A percentile compares a stretch with the other conserved stretches of the same genome.
Evolutionary conservation across 768 basidiomycete genomes (phyloP).

Genomic region (Coprinellus aureogranulatus): DNA sequence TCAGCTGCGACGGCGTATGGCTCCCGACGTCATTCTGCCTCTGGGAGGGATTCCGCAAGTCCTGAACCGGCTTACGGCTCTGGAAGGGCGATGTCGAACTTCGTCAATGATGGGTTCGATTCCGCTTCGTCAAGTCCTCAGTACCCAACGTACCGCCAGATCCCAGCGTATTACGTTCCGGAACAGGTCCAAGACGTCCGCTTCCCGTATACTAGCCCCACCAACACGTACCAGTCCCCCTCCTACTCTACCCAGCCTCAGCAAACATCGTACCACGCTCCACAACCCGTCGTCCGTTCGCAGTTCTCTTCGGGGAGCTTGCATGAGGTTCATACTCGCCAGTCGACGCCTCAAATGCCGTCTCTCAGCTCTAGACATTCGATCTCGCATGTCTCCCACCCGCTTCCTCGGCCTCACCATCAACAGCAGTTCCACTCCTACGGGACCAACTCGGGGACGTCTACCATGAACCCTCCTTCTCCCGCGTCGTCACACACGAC

Average conservation of each 20-base stretch:
- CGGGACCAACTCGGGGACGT: slow-evolving; percentile 27
- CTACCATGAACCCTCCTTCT: slow-evolving; percentile 38
- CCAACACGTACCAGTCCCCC: too few species aligned
- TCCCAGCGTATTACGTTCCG: too few species aligned
- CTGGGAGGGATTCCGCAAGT: slow-evolving; percentile 7
- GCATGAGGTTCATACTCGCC: slow-evolving; percentile 9
- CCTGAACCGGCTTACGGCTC: too few species aligned
- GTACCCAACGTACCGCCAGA: too few species aligned
- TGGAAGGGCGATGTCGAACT: too few species aligned
- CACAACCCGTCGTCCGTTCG: slow-evolving; percentile 10
- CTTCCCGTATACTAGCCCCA: too few species aligned
- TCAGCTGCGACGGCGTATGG: slow-evolving; percentile 36
- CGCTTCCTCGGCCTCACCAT: slow-evolving; percentile 12
- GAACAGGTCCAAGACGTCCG: too few species aligned
- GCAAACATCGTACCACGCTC: not conserved
- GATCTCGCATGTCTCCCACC: slow-evolving; percentile 54
- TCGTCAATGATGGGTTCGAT: too few species aligned
- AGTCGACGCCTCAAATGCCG: slow-evolving; percentile 22
- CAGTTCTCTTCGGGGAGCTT: slow-evolving; percentile 11
- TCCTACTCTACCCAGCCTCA: too few species aligned
- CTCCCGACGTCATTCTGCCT: slow-evolving; percentile 37
- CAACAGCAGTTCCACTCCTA: slow-evolving; percentile 23
- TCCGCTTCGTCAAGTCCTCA: too few species aligned
- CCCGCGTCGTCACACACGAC: slow-evolving; percentile 44
- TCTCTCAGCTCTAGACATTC: slow-evolving; percentile 53